Evolutionary conservation across 2,329 filamentous ascomycete species (phyloP).

Genomic region (Fusarium metavorans): DNA sequence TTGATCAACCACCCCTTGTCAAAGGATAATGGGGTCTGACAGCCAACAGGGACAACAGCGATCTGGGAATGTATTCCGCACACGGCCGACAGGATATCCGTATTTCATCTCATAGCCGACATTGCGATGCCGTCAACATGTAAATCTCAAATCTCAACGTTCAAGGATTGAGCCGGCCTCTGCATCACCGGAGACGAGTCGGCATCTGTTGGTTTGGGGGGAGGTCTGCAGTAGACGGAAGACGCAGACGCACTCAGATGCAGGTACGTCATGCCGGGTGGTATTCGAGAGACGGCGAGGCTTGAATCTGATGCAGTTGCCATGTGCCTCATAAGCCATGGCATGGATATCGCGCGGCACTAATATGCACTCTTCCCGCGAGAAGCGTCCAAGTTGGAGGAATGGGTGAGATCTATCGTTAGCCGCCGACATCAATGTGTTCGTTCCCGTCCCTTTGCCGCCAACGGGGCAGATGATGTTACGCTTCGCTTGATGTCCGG

Average conservation of each 20-base stretch:
- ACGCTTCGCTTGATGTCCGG: constrained; percentile 9
- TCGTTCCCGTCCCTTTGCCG: not conserved
- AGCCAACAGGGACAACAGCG: not conserved
- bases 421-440: not conserved
- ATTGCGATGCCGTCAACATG: not conserved
- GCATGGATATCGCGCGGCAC: constrained; percentile 1
- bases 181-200: not conserved
- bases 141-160: not conserved
- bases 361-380: constrained; percentile 8
- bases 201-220: not conserved
- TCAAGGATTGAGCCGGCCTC: not conserved
- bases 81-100: not conserved
- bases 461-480: not conserved
- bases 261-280: constrained; percentile 5
- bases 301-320: constrained; percentile 8
- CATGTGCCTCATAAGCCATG: constrained; percentile 2
- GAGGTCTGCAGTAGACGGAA: not conserved
- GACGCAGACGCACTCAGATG: not conserved
- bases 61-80: not conserved
- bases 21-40: not conserved
- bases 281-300: not conserved
- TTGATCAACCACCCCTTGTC: not conserved
- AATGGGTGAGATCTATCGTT: not conserved
- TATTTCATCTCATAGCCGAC: constrained; percentile 9
- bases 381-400: constrained; percentile 1